phyloP scores from a whole-genome alignment of 352 stramenopile genomes.

The Globisporangium nagaii region DNA sequence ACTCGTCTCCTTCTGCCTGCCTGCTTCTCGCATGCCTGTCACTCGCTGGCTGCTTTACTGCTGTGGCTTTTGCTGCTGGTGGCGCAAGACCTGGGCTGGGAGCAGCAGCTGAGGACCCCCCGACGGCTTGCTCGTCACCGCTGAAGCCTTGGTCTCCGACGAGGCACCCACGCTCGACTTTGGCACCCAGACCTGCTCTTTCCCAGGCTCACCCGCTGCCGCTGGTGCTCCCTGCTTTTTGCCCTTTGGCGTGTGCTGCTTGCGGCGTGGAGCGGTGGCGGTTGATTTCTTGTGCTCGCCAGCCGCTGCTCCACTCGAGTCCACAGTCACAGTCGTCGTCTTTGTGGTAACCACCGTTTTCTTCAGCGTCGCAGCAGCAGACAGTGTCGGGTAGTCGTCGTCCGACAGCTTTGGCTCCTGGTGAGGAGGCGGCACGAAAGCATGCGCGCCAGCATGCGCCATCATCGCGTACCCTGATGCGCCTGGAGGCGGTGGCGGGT shows the following conservation, averaged over 20 bases:
- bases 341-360: constrained; percentile 3
- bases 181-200: constrained; percentile 26
- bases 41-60: constrained; percentile 2
- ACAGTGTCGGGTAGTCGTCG: constrained; percentile 23
- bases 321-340: not conserved
- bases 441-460: not conserved
- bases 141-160: constrained; percentile 12
- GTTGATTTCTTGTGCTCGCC: constrained; percentile 6
- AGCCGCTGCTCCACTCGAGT: not conserved
- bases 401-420: not conserved
- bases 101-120: constrained; percentile 26
- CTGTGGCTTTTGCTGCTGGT: constrained; percentile 34
- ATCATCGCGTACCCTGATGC: not conserved
- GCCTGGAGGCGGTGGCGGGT: not conserved
- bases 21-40: constrained; percentile 1
- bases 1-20: not conserved
- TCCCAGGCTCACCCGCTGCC: constrained; percentile 1
- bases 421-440: not conserved
- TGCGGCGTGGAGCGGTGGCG: constrained; percentile 5
- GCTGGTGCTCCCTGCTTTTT: constrained; percentile 6
- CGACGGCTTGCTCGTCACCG: constrained; percentile 8
- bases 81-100: constrained; percentile 43
- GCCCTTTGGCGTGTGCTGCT: not conserved
- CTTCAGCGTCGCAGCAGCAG: constrained; percentile 3
- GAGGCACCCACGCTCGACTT: too few relatives aligned